phyloP scores from a whole-genome alignment of 164 flowering plant species.

The Dillenia turbinata region DNA sequence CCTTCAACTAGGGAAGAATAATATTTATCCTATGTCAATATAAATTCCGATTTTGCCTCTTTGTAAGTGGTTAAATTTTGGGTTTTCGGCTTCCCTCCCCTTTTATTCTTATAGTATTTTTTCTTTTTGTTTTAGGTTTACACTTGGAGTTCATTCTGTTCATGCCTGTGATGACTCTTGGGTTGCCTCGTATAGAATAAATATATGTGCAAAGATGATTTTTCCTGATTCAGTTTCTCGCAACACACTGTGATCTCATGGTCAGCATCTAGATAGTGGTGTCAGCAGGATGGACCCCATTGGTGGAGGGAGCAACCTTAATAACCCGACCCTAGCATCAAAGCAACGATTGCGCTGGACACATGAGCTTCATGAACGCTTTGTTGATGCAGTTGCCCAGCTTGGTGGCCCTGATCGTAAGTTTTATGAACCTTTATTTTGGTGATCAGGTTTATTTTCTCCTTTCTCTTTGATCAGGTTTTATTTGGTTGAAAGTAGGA shows the following conservation, averaged over 20 bases:
- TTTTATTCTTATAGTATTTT: too few species aligned
- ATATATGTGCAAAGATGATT: constrained; percentile 6
- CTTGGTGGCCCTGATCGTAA: constrained; percentile 97
- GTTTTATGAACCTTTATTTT: constrained; percentile 17
- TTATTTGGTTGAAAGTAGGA: neutral
- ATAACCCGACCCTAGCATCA: constrained; percentile 52
- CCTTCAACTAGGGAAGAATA: too few species aligned
- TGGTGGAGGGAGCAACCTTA: constrained; percentile 39
- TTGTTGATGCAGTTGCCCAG: constrained; percentile 90
- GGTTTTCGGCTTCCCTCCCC: too few species aligned
- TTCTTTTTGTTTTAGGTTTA: too few species aligned
- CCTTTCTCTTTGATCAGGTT: too few species aligned
- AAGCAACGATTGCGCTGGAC: constrained; percentile 95
- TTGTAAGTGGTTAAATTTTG: too few species aligned
- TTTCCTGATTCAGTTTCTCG: constrained; percentile 33
- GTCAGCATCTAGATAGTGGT: constrained; percentile 33
- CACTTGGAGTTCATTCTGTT: too few species aligned
- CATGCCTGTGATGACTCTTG: too few species aligned
- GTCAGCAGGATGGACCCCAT: constrained; percentile 30
- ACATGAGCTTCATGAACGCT: constrained; percentile 87
- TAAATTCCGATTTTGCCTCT: too few species aligned
- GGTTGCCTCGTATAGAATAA: too few species aligned
- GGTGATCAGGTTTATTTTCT: neutral
- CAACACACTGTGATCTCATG: constrained; percentile 25
- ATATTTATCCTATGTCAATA: too few species aligned